Evolutionary conservation across 2,329 filamentous ascomycete genomes (phyloP), one percentile per base, ranked within the genome.

Genomic region (Pestalotiopsis sp.): DNA sequence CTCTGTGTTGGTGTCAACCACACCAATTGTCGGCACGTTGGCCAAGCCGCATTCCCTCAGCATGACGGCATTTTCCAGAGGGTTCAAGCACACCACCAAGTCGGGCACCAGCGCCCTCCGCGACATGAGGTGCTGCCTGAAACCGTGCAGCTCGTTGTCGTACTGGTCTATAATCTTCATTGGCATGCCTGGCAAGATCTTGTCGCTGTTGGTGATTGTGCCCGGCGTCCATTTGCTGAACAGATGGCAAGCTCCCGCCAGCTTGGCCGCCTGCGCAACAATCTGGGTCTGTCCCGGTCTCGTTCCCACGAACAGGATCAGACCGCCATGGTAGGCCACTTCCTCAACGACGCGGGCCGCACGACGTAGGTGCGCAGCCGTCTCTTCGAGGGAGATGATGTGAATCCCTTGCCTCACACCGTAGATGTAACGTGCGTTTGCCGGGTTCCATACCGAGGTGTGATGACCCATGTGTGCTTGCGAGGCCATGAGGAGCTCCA

Each of bases 181-280:
- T 68, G 81, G 82, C 77, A 91, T 92, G 63, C 85, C 84, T 59
- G 87, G 87, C n/a, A 98, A 86, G 72, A 98, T 95, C 78, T 95
- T 91, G 78, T 97, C 91, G 66, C 93, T 92, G 82, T 99, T 99
- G 49, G 96, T 98, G 76, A 99, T 93, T 70, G 89, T 90, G 1
- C 96, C 96, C 0, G 96, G 93, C 64, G 91, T 94, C 96, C 96
- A 99, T 75, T 94, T 92, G 77, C 93, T 93, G 77, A 97, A 98
- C 41, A 99, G 81, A 79, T 98, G 95, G 78, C 92, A 98, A 1
- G 90, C 94, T 68, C 89, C 87, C 0, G 94, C 89, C 70, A 97
- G 80, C 79, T 92, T 85, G 0, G 96, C 94, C 4, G 95, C 94
- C 71, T 89, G 89, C 17, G 97, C 93, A 1, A 98, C 93, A 66